Percentiles rank a stretch among this genome's conserved stretches.
Evolutionary conservation across 495 filamentous ascomycete species (phyloP).

Genomic region (Clohesyomyces aquaticus): DNA sequence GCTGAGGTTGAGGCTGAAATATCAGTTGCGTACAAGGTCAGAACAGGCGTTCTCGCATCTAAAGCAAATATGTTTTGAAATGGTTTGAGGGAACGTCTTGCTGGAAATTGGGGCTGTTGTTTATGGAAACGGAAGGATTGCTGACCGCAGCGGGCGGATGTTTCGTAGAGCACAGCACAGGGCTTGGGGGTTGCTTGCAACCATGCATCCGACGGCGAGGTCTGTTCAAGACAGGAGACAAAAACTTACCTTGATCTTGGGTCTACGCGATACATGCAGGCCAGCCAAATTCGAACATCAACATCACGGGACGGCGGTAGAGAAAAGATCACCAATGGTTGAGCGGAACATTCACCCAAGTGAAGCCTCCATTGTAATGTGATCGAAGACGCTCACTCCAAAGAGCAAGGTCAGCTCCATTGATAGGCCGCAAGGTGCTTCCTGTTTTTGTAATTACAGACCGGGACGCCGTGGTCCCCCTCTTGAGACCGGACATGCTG

Average conservation of each 20-base stretch:
- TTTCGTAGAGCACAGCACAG: too few species aligned
- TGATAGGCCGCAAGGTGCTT: conserved; percentile 45
- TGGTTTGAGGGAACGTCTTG: neutral
- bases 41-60: too few species aligned
- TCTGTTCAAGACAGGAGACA: too few species aligned
- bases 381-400: conserved; percentile 35
- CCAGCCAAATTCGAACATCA: neutral
- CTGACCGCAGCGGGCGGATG: too few species aligned
- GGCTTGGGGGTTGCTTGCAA: too few species aligned
- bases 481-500: conserved; percentile 28
- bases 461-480: conserved; percentile 30
- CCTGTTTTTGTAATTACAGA: conserved; percentile 38
- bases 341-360: conserved; percentile 45
- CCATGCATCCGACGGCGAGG: too few species aligned
- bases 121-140: neutral
- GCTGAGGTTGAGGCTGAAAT: neutral
- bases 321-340: conserved; percentile 47
- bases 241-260: neutral
- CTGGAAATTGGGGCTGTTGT: neutral
- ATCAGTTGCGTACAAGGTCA: too few species aligned
- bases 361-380: conserved; percentile 47
- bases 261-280: neutral
- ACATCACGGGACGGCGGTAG: neutral
- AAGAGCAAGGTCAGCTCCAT: conserved; percentile 34
- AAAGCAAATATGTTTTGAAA: neutral